phyloP scores from a whole-genome alignment of 73 alveolate genomes.

The Tetrahymena borealis region DNA sequence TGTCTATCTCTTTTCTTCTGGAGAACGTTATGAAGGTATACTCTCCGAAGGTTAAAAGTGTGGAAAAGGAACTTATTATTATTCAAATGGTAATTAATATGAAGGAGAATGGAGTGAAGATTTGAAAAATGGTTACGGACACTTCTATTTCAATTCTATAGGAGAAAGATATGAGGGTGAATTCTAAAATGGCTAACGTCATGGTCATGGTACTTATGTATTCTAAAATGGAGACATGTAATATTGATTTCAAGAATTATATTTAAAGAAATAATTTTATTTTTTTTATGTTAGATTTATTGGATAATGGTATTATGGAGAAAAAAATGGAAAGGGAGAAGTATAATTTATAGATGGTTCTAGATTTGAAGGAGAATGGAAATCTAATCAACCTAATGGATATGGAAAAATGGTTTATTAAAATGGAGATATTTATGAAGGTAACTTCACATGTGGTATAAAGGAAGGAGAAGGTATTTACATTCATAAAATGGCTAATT shows the following conservation, averaged over 20 bases:
- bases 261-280: too few relatives aligned
- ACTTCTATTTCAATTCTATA: background rate
- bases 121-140: conserved; percentile 40
- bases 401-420: conserved; percentile 45
- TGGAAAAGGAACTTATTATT: conserved; percentile 31
- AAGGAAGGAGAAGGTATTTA: conserved; percentile 24
- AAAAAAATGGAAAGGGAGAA: conserved; percentile 33
- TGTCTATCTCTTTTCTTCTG: conserved; percentile 21
- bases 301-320: conserved; percentile 30
- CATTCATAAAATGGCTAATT: conserved; percentile 1
- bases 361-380: conserved; percentile 37
- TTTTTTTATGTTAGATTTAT: background rate
- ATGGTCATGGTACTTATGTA: conserved; percentile 7
- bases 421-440: conserved; percentile 54
- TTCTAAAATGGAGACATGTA: conserved; percentile 23
- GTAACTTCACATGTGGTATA: conserved; percentile 28
- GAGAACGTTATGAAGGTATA: conserved; percentile 31
- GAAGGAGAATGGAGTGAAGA: conserved; percentile 44
- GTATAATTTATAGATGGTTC: conserved; percentile 23
- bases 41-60: conserved; percentile 6
- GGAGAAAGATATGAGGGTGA: conserved; percentile 45
- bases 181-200: background rate
- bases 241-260: too few relatives aligned
- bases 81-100: conserved; percentile 14
- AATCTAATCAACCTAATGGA: conserved; percentile 52